These are phyloP conservation scores for Sequoiadendron giganteum DNA, from an alignment of 75 land plant genomes.

Conservation along the genomic window DNA sequence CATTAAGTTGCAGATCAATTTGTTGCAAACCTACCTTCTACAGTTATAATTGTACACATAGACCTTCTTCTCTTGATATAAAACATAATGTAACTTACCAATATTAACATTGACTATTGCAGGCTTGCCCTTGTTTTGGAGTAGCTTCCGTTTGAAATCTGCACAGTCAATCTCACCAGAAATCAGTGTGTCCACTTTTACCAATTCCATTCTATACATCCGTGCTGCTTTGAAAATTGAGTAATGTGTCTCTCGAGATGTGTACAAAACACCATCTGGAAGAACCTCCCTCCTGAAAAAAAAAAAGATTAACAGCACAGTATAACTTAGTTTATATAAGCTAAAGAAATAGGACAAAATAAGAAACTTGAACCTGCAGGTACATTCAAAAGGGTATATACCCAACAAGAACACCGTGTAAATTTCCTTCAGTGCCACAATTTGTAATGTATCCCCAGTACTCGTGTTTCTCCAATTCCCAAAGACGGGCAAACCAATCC, in stretches of 20 bases:
- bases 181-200: constrained; percentile 72
- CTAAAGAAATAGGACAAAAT: not conserved
- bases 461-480: constrained; percentile 96
- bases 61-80: not conserved
- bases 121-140: constrained; percentile 76
- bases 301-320: constrained; percentile 1
- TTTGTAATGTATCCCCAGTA: constrained; percentile 99
- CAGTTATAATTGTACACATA: not conserved
- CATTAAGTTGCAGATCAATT: not conserved
- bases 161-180: constrained; percentile 97
- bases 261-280: constrained; percentile 94
- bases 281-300: constrained; percentile 86
- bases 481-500: constrained; percentile 99
- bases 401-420: constrained; percentile 99
- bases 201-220: constrained; percentile 95
- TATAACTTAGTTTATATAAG: constrained; percentile 1
- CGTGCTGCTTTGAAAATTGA: constrained; percentile 97
- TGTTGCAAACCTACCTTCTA: not conserved
- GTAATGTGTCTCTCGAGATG: constrained; percentile 89
- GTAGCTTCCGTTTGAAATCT: constrained; percentile 65
- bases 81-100: constrained; percentile 36
- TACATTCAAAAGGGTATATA: constrained; percentile 21
- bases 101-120: constrained; percentile 96
- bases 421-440: constrained; percentile 99
- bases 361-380: not conserved